Evolutionary conservation across 768 basidiomycete genomes (phyloP).

Genomic region (Cystobasidium tubakii): DNA sequence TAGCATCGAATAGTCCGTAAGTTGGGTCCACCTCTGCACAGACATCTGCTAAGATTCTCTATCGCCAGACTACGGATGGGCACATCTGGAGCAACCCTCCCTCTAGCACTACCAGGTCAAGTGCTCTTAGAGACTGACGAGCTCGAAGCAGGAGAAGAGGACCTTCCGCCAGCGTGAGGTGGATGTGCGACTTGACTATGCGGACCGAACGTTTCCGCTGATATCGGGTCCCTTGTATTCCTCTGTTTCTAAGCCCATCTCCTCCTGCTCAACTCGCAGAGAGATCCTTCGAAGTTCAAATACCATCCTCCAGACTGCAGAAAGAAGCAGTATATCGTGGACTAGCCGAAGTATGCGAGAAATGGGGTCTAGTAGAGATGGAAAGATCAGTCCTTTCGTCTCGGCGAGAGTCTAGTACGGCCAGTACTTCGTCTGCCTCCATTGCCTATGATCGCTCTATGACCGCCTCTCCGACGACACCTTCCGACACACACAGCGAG

Average conservation of each 20-base stretch:
- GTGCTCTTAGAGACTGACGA: background rate
- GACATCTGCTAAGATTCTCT: background rate
- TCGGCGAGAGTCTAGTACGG: background rate
- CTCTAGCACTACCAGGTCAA: constrained; percentile 17
- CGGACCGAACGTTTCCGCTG: background rate
- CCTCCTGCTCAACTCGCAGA: constrained; percentile 5
- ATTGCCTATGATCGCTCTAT: background rate
- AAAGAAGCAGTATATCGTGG: background rate
- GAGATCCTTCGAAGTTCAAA: background rate
- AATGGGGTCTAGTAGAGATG: constrained; percentile 24
- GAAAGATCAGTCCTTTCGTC: background rate
- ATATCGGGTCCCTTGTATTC: too few species aligned
- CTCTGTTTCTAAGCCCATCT: background rate
- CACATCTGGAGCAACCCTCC: background rate
- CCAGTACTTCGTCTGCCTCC: background rate
- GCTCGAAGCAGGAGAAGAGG: background rate
- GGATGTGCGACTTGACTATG: background rate
- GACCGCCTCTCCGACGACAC: background rate
- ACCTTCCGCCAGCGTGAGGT: constrained; percentile 15
- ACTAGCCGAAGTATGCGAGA: constrained; percentile 22
- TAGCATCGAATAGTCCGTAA: background rate
- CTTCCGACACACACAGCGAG: background rate
- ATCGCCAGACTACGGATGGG: background rate
- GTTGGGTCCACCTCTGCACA: background rate
- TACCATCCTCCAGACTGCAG: background rate